A percentile compares a stretch with the other conserved stretches of the same genome.
Evolutionary conservation across 1,139 yeast genomes (phyloP).

Genomic region (Trichomonascaceae sp.): DNA sequence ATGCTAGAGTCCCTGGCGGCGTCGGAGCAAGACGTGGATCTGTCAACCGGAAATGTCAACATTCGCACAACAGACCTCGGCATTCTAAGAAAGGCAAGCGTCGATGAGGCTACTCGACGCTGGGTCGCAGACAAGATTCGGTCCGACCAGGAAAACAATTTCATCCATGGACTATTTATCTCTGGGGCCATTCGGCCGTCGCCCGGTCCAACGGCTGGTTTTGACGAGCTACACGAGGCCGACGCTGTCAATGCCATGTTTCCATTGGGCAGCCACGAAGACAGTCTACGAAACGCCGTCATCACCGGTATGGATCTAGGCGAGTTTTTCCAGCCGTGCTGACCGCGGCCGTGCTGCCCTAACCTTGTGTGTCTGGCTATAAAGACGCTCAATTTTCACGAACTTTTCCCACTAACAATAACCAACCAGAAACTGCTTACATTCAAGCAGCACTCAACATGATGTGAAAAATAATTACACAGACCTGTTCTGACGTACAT

Average conservation of each 20-base stretch:
- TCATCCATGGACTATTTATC: constrained; percentile 16
- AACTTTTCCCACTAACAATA: not conserved
- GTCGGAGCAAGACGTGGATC: constrained; percentile 19
- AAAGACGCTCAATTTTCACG: no score
- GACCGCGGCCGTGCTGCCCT: no score
- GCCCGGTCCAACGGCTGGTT: no score
- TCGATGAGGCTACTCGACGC: constrained; percentile 15
- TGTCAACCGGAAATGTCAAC: constrained; percentile 11
- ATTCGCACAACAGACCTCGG: constrained; percentile 16
- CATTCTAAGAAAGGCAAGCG: constrained; percentile 14
- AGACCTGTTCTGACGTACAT: not conserved
- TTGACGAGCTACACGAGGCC: not conserved
- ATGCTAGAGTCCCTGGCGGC: constrained; percentile 18
- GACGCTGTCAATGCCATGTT: not conserved
- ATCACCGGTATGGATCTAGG: not conserved
- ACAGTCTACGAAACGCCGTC: not conserved
- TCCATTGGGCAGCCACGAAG: not conserved
- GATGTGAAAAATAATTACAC: not conserved
- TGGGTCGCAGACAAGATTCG: constrained; percentile 16
- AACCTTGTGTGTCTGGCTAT: no score
- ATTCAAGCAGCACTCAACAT: not conserved
- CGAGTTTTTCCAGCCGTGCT: not conserved
- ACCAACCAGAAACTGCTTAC: not conserved
- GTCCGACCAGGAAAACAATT: constrained; percentile 11
- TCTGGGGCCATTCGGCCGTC: constrained; percentile 16